Evolutionary conservation across 2,329 filamentous ascomycete species (phyloP), one percentile per base, ranked within the genome.

Genomic region (Ophiostoma sp.): DNA sequence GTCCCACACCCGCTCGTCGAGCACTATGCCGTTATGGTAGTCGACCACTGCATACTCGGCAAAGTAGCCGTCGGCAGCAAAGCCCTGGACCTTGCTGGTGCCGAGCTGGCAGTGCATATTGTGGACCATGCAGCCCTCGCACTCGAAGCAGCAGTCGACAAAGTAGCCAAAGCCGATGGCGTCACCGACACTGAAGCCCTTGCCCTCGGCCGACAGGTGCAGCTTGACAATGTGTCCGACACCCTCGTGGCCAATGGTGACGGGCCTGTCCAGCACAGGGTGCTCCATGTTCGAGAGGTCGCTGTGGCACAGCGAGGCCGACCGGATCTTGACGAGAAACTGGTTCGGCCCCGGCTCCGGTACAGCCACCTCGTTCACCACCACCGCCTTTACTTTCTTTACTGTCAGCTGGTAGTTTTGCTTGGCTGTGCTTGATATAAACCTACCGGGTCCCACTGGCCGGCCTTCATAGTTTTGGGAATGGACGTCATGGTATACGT

Each of bases 11-110:
- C 67, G 72, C 48, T 79, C 74, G 27, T 81, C 80, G 2, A 83
- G 75, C 62, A 79, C 76, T 6, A 81, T 77, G 0, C 80, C 80
- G 74, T 81, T 82, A 73, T 80, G 80, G 74, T 79, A 81, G 72
- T 83, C 81, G 7, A 82, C 79, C 0, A 81, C 75, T 1, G 79
- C 79, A 73, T 84, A 84, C 74, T 84, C 81, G 27, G 79, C 78
- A 71, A 84, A 84, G 73, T 78, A 83, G 0, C 83, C 83, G 72
- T 82, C 79, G 0, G 75, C 77, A 0, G 75, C 77, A 60, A 84
- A 81, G 4, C 83, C 83, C 65, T 80, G 79, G 27, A 83, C 75
- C 48, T 77, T 75, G n/a, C 79, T 77, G 8, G 78, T 79, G 10
- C 79, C 78, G 5, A 75, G 78, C 68, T 79, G 76, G 74, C 81